Conservation (phyloP, 768 basidiomycete genomes). For the Tricholoma sp. region DNA sequence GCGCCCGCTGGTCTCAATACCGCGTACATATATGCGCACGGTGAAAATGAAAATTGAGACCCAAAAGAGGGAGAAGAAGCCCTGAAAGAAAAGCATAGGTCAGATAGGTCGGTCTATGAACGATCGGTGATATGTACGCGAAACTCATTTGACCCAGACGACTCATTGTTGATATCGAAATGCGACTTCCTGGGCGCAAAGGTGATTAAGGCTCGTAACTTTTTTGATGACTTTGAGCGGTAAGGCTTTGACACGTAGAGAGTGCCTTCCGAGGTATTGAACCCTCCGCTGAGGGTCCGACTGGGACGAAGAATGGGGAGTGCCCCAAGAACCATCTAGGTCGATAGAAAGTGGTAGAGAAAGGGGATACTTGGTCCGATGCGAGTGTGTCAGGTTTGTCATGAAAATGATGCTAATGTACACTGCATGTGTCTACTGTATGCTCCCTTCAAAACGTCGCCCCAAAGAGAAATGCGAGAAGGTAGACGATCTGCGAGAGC, state of each 20-base stretch:
- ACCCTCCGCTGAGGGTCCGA: constrained; percentile 35
- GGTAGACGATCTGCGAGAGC: constrained; percentile 58
- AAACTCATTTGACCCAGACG: constrained; percentile 77
- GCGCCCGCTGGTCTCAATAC: constrained; percentile 73
- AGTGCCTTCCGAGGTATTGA: constrained; percentile 57
- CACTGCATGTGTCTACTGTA: no score
- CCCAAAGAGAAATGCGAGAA: constrained; percentile 24
- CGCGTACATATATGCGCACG: constrained; percentile 69
- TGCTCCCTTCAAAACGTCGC: constrained; percentile 46
- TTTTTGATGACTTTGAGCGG: constrained; percentile 68
- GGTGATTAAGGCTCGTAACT: constrained; percentile 75
- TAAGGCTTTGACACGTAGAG: constrained; percentile 73
- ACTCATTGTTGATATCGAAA: constrained; percentile 78
- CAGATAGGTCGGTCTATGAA: not conserved
- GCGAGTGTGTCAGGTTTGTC: not conserved
- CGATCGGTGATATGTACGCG: constrained; percentile 41
- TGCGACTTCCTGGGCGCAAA: constrained; percentile 83
- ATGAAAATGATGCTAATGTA: not conserved
- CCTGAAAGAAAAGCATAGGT: constrained; percentile 37
- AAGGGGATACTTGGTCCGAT: no score
- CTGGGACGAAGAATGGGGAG: constrained; percentile 2
- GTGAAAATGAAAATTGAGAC: constrained; percentile 81
- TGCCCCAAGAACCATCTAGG: not conserved
- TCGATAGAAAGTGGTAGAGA: constrained; percentile 9
- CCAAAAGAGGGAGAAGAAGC: constrained; percentile 96